These are phyloP conservation scores for Rossbeevera mucosa DNA, from an alignment of 768 basidiomycete genomes.

Conservation along the genomic window DNA sequence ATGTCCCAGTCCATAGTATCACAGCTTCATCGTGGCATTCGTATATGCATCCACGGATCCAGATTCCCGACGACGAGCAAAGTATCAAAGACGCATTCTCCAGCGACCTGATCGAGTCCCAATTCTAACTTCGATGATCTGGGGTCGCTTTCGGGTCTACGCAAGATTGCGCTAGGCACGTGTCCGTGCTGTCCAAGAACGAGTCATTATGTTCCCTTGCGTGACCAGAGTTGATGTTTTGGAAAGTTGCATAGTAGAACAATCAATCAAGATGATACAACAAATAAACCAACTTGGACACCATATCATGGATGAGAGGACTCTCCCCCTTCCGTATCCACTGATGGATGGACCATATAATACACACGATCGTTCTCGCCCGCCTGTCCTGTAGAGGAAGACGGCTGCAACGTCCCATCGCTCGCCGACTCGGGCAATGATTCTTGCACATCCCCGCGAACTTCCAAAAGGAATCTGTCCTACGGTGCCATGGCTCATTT, in stretches of 20 bases:
- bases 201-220: too few relatives aligned
- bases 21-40: too few relatives aligned
- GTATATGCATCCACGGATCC: too few relatives aligned
- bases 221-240: too few relatives aligned
- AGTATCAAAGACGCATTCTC: too few relatives aligned
- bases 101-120: too few relatives aligned
- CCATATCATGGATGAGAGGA: constrained; percentile 31
- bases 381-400: constrained; percentile 47
- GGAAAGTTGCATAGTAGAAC: not conserved
- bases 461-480: constrained; percentile 83
- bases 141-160: too few relatives aligned
- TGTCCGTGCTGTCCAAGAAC: too few relatives aligned
- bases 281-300: constrained; percentile 8
- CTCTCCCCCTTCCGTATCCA: constrained; percentile 59
- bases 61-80: too few relatives aligned
- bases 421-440: constrained; percentile 61
- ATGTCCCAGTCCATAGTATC: too few relatives aligned
- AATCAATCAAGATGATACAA: constrained; percentile 12
- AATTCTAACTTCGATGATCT: too few relatives aligned
- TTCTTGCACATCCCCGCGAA: constrained; percentile 79
- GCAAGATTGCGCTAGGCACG: too few relatives aligned
- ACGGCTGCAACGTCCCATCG: constrained; percentile 46
- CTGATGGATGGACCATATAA: constrained; percentile 89
- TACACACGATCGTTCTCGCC: constrained; percentile 65
- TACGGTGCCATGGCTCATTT: constrained; percentile 25